Evolutionary conservation across 2,329 filamentous ascomycete species (phyloP).

Genomic region (Phialemoniopsis sp.): DNA sequence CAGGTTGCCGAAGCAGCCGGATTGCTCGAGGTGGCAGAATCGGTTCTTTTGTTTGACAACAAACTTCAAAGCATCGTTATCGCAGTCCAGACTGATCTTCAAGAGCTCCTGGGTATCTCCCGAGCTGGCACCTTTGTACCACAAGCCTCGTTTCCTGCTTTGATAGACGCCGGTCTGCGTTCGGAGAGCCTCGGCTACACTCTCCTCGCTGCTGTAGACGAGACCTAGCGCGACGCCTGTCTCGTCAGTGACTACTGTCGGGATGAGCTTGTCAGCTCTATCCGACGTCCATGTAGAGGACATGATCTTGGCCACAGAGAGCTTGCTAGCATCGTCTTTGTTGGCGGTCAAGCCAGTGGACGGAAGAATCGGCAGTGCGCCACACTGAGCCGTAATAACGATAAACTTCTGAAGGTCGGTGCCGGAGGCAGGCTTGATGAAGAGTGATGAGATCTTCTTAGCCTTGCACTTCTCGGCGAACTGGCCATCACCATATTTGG

Average conservation of each 20-base stretch:
- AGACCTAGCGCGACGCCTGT: constrained; percentile 78
- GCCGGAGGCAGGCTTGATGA: constrained; percentile 45
- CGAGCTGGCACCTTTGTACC: constrained; percentile 94
- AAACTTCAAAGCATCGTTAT: constrained; percentile 88
- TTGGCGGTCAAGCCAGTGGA: constrained; percentile 66
- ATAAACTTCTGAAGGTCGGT: constrained; percentile 41
- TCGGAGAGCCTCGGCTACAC: constrained; percentile 78
- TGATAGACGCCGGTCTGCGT: constrained; percentile 85
- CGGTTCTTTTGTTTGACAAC: constrained; percentile 84
- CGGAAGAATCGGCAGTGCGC: constrained; percentile 70
- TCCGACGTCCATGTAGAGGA: constrained; percentile 76
- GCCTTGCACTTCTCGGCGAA: constrained; percentile 22
- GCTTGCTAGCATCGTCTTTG: constrained; percentile 50
- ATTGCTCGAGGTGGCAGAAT: constrained; percentile 91
- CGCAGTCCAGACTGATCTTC: constrained; percentile 82
- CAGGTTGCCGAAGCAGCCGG: constrained; percentile 87
- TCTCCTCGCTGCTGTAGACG: constrained; percentile 92
- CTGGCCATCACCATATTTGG: constrained; percentile 28
- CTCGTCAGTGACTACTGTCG: constrained; percentile 90
- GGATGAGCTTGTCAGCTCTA: constrained; percentile 75
- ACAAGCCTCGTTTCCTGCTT: constrained; percentile 89
- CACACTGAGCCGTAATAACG: constrained; percentile 41
- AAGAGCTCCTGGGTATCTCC: constrained; percentile 91
- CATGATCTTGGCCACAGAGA: constrained; percentile 69
- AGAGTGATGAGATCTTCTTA: constrained; percentile 42